phyloP scores from a whole-genome alignment of 371 early-diverging fungal genomes.

The Dentiscutata heterogama region DNA sequence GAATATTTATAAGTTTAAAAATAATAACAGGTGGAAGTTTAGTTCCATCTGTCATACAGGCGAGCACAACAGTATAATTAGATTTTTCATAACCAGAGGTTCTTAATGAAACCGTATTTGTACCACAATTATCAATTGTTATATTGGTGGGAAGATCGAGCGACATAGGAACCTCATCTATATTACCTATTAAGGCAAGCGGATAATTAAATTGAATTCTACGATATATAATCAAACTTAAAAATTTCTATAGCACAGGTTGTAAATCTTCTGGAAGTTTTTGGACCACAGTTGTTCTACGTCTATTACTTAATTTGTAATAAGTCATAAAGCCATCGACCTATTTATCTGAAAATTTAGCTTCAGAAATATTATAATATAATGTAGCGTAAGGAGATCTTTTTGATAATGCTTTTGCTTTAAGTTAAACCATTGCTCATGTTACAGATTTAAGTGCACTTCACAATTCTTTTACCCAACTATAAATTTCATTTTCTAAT shows the following conservation, averaged over 20 bases:
- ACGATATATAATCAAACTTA: constrained; percentile 20
- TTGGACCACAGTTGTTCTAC: constrained; percentile 12
- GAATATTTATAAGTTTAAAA: constrained; percentile 1
- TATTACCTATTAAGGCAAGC: constrained; percentile 10
- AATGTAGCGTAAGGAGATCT: background rate
- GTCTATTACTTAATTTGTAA: background rate
- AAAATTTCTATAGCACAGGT: background rate
- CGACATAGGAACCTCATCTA: background rate
- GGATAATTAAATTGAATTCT: constrained; percentile 14
- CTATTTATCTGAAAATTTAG: constrained; percentile 1
- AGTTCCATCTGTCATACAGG: background rate
- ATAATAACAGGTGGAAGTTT: too few relatives aligned
- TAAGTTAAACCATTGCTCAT: background rate
- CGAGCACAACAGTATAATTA: background rate
- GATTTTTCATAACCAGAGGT: background rate
- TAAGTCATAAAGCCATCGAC: too few relatives aligned
- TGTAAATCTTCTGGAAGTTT: constrained; percentile 2
- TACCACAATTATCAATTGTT: background rate
- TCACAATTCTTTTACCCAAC: too few relatives aligned
- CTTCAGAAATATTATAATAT: background rate
- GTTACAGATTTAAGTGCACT: background rate
- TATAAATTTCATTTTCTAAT: too few relatives aligned
- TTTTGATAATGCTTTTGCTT: background rate
- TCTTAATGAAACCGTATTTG: background rate
- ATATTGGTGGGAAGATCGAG: constrained; percentile 7